Conservation (phyloP, 2,329 filamentous ascomycete species). For the Fusarium zealandicum region DNA sequence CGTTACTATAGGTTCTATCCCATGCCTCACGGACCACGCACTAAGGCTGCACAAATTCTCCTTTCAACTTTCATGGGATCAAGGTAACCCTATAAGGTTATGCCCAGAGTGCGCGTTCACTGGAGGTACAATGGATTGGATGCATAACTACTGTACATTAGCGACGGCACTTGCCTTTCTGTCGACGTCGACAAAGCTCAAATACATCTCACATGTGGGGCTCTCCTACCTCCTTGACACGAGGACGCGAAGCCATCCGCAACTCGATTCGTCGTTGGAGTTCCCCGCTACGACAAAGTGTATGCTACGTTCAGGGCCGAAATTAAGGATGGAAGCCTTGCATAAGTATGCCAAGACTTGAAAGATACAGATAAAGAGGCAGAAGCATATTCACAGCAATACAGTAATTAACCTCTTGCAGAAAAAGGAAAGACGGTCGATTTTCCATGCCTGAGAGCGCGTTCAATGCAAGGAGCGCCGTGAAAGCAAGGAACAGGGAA, state of each 20-base stretch:
- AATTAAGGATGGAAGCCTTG: conserved; percentile 7
- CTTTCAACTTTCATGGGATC: conserved; percentile 18
- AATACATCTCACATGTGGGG: conserved; percentile 34
- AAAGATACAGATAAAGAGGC: background rate
- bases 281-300: conserved; percentile 1
- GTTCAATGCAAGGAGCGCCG: conserved; percentile 1
- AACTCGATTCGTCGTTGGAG: conserved; percentile 12
- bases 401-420: background rate
- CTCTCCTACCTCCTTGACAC: conserved; percentile 30
- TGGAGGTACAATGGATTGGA: conserved; percentile 14
- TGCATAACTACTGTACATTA: conserved; percentile 39
- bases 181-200: conserved; percentile 10
- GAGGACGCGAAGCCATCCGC: conserved; percentile 29
- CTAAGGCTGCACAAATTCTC: conserved; percentile 13
- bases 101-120: conserved; percentile 11
- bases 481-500: conserved; percentile 12
- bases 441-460: conserved; percentile 1
- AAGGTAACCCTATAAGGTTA: conserved; percentile 22
- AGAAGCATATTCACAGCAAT: background rate
- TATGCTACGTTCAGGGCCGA: conserved; percentile 6
- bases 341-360: background rate
- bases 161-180: conserved; percentile 25
- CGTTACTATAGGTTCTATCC: background rate
- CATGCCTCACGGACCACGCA: background rate
- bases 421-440: conserved; percentile 16